Evolutionary conservation across 2,329 filamentous ascomycete genomes (phyloP), one percentile per base, ranked within the genome.

Genomic region (Fonsecaea multimorphosa): DNA sequence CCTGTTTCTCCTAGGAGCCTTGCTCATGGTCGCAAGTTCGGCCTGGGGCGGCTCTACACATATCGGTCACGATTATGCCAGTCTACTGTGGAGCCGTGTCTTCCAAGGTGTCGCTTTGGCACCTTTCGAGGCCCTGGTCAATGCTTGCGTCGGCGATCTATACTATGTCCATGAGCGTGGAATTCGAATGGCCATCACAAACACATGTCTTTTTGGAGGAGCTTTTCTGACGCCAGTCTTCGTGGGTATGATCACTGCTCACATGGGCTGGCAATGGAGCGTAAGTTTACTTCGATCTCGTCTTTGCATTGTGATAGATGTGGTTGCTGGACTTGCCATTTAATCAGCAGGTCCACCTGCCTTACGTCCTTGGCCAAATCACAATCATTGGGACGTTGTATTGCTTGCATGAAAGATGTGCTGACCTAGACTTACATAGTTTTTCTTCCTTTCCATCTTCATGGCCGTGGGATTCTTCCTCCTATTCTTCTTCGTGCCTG

Each of bases 381-480:
- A 24, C 14, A 9, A 8, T 19, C 12, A 16, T 40, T 11, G 19
- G 22, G 92, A 89, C 80, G 75, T 97, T 92, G 93, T 90, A 89
- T 0, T 24, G 29, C 22, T 24, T 11, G 12, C 51, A 29, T 32
- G 27, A 19, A 24, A 34, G n/a, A 19, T 31, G 19, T 52, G 27
- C 58, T 60, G n/a, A 60, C 58, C 38, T 49, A 32, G 12, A 29
- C 16, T 32, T 16, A 49, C 29, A 22, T 38, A 69, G 67, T 97
- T 97, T 74, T 92, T 93, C 77, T 85, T 97, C 49, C 87, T 96
- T 14, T 87, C 92, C 65, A 97, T 97, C 71, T 96, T 97, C 78
- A 85, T 88, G 52, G 91, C 84, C 3, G 83, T 81, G 5, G 86
- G 89, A 61, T 79, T 97, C 3, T 88, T 92, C 0, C 79, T 90